Base-by-base conservation (phyloP, 176 grass and related monocot species). In the Oryza longistaminata region DNA sequence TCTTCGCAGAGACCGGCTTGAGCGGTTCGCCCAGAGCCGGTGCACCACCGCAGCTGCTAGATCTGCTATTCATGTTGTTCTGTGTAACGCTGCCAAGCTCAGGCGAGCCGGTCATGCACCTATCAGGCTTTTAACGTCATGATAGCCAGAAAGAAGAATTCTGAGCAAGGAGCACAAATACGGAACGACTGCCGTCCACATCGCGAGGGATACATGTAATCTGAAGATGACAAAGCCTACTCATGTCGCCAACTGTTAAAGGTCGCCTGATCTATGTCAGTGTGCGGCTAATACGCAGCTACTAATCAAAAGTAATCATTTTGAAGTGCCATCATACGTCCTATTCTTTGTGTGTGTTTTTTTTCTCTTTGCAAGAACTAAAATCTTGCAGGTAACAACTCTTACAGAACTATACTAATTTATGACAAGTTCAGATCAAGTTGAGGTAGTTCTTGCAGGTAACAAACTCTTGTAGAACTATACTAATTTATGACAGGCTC, bases 91-190 rank as follows among this genome's bases (percentile, higher is more conserved):
- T 58, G 44, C 33, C 13, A 19, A 26, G 24, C 44, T 21, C 31
- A 73, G 45, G 26, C 26, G 15, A 46, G 15, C 21, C 35, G 45
- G 10, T 82, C 78, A 16, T 44, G 88, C 43, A 53, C 24, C 73
- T 33, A 15, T 77, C 78, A 49, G 31, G 77, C 49, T 55, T 55
- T 29, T 73, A 71, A 33, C 48, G 27, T 80, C 82, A 76, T 62
- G 15, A 21, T 62, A 48, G 24, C 31, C 15, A 11, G 17, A 10
- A 49, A 11, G 16, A 34, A 85, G 39, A 70, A 31, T 65, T 46
- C 39, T 15, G 40, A 48, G 52, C 46, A 60, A 33, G 67, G 34
- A 35, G 35, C 2, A 60, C 37, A 64, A 27, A 9, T 26, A 73
- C 73, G 45, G 73, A 42, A 70, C 26, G 52, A 21, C 40, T 66